Base-by-base conservation (phyloP, 139 green algal species). In the Chlamydomonas sp. region DNA sequence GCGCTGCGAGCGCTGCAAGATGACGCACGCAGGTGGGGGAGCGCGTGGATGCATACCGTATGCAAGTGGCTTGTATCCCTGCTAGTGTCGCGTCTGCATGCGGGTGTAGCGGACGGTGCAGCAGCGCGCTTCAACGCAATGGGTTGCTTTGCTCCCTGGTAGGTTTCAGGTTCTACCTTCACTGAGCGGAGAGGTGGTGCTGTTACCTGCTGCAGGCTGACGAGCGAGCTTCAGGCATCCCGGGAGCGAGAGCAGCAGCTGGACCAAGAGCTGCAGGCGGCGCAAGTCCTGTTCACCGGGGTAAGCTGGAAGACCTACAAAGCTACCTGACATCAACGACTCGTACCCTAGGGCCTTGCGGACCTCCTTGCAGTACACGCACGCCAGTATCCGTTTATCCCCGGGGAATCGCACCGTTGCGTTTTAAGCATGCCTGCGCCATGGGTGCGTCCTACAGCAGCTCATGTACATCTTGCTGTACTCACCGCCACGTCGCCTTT, bases 231-330 rank as follows among this genome's bases (percentile, higher is more conserved):
- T 10, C n/a, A 77, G 18, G 63, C 63, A 6, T 9, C 84, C 3
- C 63, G 14, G 17, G 4, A 10, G 17, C 84, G 84, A 5, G 75
- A 83, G 49, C 63, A 77, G 49, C 5, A 78, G 61, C 64, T 88
- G 63, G 75, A 83, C 72, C 10, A 18, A 6, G 83, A 87, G 73
- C 58, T 87, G 73, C 63, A 59, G 1, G 83, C 83, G 0, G 83
- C 83, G 15, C 83, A 87, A n/a, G 5, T 16, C 14, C 62, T 87
- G 6, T 87, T 87, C n/a, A 59, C 62, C 2, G 81, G 71, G 71
- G 81, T 86, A 62, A 79, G 81, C 9, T 7, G 68, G 14, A 20
- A 7, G 31, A 49, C 31, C 31, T 49, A 49, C 31, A 49, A 49
- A 49, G 31, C 31, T 49, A 49, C 31, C 31, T 49, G 31, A 49